These are phyloP conservation scores for Colletotrichum sp. DNA, from an alignment of 2,329 filamentous ascomycete genomes.

Conservation along the genomic window DNA sequence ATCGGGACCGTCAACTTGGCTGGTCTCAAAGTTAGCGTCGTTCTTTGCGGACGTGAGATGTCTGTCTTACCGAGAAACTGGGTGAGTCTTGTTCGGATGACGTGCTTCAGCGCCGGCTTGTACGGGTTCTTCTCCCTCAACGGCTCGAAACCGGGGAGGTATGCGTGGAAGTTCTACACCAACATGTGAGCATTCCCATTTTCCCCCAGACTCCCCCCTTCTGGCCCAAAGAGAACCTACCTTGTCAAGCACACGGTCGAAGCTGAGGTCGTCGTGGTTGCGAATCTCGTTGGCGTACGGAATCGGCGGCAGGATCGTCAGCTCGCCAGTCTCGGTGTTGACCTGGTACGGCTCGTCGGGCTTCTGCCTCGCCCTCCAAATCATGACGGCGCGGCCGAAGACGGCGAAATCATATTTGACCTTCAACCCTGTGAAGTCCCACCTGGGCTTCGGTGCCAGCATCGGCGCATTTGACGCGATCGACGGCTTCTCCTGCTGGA, in stretches of 20 bases:
- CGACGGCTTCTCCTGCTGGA: conserved; percentile 4
- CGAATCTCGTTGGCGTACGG: conserved; percentile 19
- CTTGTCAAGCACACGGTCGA: conserved; percentile 16
- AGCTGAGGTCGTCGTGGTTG: conserved; percentile 16
- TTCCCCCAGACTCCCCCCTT: too few relatives aligned
- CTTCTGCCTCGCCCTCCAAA: neutral
- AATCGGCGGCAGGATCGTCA: conserved; percentile 12
- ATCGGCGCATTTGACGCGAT: neutral
- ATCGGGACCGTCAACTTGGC: conserved; percentile 12
- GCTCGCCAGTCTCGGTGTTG: conserved; percentile 6
- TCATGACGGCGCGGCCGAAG: neutral
- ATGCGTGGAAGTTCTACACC: conserved; percentile 2
- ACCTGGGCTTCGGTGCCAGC: neutral
- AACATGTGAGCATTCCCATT: neutral
- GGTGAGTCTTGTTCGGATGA: conserved; percentile 17
- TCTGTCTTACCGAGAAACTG: conserved; percentile 6
- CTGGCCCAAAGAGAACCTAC: neutral
- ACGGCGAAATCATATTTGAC: conserved; percentile 9
- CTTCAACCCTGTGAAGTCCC: conserved; percentile 12
- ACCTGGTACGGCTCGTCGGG: conserved; percentile 3
- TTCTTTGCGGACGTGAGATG: too few relatives aligned
- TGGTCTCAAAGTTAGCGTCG: neutral
- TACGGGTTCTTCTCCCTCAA: conserved; percentile 3
- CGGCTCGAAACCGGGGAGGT: conserved; percentile 11
- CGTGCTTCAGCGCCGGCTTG: conserved; percentile 6